Percentiles rank a stretch among this genome's conserved stretches.
These are phyloP conservation scores for Chloris gayana DNA, from an alignment of 176 grass and related monocot genomes.

Conservation along the genomic window DNA sequence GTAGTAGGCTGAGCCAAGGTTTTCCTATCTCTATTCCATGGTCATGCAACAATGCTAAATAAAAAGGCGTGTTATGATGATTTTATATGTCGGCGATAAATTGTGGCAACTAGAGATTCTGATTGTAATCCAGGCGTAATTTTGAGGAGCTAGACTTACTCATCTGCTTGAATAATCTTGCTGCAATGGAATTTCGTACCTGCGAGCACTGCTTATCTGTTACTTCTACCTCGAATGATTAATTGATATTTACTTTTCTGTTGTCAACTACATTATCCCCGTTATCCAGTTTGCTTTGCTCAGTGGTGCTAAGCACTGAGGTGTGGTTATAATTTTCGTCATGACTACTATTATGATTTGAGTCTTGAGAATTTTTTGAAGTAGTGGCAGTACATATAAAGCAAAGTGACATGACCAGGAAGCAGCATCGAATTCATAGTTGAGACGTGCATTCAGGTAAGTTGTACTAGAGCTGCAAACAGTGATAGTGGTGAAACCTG, in stretches of 20 bases:
- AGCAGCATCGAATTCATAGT: no score
- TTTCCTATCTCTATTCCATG: not conserved
- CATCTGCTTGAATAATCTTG: conserved; percentile 39
- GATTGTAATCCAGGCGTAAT: conserved; percentile 34
- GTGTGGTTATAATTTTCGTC: no score
- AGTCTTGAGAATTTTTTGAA: no score
- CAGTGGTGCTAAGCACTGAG: no score
- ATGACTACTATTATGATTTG: no score
- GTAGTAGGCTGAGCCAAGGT: not conserved
- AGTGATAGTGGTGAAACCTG: no score
- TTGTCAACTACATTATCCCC: not conserved
- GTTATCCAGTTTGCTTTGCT: not conserved
- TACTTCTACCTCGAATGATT: not conserved
- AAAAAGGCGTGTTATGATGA: not conserved
- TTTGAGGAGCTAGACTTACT: conserved; percentile 12
- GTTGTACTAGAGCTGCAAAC: no score
- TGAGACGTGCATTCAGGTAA: no score
- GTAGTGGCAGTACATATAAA: no score
- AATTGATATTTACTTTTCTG: not conserved
- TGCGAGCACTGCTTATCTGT: not conserved
- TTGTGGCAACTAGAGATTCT: conserved; percentile 23
- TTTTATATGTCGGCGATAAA: conserved; percentile 27
- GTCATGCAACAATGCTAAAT: not conserved
- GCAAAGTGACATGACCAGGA: no score
- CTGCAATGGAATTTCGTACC: conserved; percentile 27